Base-by-base conservation (phyloP, 1,284 basidiomycete species). In the Ganoderma sinense region DNA sequence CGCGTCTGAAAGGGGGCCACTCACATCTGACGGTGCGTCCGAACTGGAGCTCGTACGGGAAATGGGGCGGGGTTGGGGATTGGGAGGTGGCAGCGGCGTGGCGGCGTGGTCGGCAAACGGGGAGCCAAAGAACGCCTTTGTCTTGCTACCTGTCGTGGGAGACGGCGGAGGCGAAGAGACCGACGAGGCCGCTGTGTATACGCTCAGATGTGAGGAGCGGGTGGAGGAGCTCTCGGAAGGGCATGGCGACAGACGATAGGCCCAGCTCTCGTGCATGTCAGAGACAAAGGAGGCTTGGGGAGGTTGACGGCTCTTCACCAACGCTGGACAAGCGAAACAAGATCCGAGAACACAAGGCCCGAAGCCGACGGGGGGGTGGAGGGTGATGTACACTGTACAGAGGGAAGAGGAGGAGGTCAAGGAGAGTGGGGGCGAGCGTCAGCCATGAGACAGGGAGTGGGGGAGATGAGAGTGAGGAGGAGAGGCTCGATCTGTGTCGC, bases 101-200 rank as follows among this genome's bases (percentile, higher is more conserved):
- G 75, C 67, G 43, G 68, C 13, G 45, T 71, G 69, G 53, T 76
- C 74, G 29, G 74, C 67, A 66, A 79, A 80, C 23, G 79, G 78
- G 4, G 78, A 78, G 29, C 71, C 75, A 66, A 80, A 80, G 74
- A 80, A 80, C 7, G 79, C 79, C 64, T 77, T 58, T 13, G 79
- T 80, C 74, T 80, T 80, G 74, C 71, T 76, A 62, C 72, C 76
- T 31, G 76, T 75, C 11, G 75, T 13, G 2, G 48, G 75, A 10
- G 74, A 73, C 18, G 77, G 70, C 0, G 77, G 74, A 3, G 77
- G 78, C 7, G 76, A 78, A 18, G 77, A 74, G 1, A 74, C 65
- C 13, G 78, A 78, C 20, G 78, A 78, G 20, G 75, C 68, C 4
- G 75, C 73, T 10, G 78, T 76, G 61, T 78, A 75, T 29, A 78